phyloP scores from a whole-genome alignment of 306 rosid species.

The Cercis canadensis region DNA sequence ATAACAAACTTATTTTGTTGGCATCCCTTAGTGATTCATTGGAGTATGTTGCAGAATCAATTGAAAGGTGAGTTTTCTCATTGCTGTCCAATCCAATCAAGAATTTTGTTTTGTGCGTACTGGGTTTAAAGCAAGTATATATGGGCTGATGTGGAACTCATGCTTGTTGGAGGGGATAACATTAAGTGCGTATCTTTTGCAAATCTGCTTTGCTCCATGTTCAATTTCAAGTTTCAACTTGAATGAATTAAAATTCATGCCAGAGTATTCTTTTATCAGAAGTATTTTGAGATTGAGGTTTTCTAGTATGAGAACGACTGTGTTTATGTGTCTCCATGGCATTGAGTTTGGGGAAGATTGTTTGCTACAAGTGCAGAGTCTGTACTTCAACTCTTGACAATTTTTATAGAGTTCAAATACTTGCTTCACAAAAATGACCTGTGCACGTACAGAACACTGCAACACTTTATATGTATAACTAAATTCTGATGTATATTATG shows the following conservation, averaged over 20 bases:
- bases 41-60: conserved; percentile 95
- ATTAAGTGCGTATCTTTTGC: no score
- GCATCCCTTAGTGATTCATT: conserved; percentile 98
- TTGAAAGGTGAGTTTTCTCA: conserved; percentile 79
- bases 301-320: background rate
- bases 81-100: conserved; percentile 20
- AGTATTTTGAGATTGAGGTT: conserved; percentile 2
- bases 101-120: conserved; percentile 21
- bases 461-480: no score
- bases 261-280: background rate
- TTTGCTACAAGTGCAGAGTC: background rate
- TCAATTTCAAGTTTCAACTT: conserved; percentile 22
- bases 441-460: no score
- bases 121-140: conserved; percentile 27
- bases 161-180: no score
- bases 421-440: no score
- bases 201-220: background rate
- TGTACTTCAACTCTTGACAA: no score
- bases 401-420: no score
- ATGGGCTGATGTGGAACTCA: conserved; percentile 13
- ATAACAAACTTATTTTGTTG: conserved; percentile 91
- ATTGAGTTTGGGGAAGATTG: conserved; percentile 3
- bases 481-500: background rate
- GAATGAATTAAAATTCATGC: conserved; percentile 1
- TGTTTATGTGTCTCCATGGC: background rate